Base-by-base conservation (phyloP, 1,139 yeast species). In the Blastobotrys illinoisensis region DNA sequence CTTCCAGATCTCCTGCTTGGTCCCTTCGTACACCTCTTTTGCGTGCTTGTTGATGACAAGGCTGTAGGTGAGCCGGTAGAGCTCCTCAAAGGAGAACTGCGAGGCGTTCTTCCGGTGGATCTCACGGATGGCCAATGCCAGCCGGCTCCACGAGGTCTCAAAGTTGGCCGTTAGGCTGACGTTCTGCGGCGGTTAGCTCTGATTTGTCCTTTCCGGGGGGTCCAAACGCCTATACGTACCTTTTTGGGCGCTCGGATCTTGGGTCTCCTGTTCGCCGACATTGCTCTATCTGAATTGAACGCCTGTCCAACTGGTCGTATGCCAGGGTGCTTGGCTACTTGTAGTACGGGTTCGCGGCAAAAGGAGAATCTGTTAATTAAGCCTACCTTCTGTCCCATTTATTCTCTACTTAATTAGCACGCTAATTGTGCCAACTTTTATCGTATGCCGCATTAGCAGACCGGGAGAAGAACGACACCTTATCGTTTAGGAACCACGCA, bases 51-150 rank as follows among this genome's bases (percentile, higher is more conserved):
- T 78, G 48, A 89, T 70, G 2, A 90, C 97, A 46, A 90, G 68
- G 19, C 83, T 82, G 66, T 93, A 93, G 0, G 95, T 89, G 44
- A 85, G 82, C 51, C 96, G 75, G 68, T 93, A 93, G 1, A 93
- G 77, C 61, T 85, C 88, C 63, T 90, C 97, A 67, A 88, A 93
- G 1, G 96, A 87, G 32, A 91, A 74, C 56, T 80, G 79, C 3
- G 89, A 82, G 9, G 90, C 91, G 66, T 87, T 83, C 62, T 86
- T 84, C 50, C 78, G 76, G 64, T 86, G 88, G 54, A 93, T 91
- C 64, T 86, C 89, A 24, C 71, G 72, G 47, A 93, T 84, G 28
- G 97, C 98, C 47, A 80, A 76, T n/a, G 86, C 74, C 32, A 93
- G 74, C 1, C 82, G 73, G 2, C 68, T 64, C 97, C 98, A 91